phyloP scores from a whole-genome alignment of 768 basidiomycete genomes.

The Mycena rosella region DNA sequence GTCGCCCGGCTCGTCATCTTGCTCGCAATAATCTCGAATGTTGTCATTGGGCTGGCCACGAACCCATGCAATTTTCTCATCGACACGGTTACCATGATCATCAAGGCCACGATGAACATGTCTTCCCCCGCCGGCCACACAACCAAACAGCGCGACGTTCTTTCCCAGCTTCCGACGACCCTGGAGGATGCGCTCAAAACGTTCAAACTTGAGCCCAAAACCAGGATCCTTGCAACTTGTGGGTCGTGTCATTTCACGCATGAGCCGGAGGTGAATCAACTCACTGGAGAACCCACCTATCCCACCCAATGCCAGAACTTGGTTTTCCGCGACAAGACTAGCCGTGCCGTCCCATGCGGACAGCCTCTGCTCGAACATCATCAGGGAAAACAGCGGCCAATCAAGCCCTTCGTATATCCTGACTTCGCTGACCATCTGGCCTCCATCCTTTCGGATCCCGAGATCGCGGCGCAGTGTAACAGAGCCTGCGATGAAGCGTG shows the following conservation, averaged over 20 bases:
- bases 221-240: slow-evolving; percentile 28
- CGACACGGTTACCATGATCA: slow-evolving; percentile 30
- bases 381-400: slow-evolving; percentile 33
- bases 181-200: slow-evolving; percentile 27
- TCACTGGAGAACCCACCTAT: slow-evolving; percentile 29
- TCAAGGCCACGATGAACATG: slow-evolving; percentile 29
- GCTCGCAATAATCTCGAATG: slow-evolving; percentile 26
- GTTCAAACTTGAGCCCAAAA: slow-evolving; percentile 35
- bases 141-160: slow-evolving; percentile 28
- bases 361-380: slow-evolving; percentile 28
- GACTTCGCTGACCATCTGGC: slow-evolving; percentile 42
- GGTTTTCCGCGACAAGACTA: slow-evolving; percentile 30
- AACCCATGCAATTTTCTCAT: slow-evolving; percentile 35
- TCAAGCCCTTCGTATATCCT: slow-evolving; percentile 34
- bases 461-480: slow-evolving; percentile 33
- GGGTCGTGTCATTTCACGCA: slow-evolving; percentile 32
- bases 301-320: slow-evolving; percentile 27
- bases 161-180: slow-evolving; percentile 28
- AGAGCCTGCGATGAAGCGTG: slow-evolving; percentile 36
- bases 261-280: slow-evolving; percentile 27
- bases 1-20: slow-evolving; percentile 27
- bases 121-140: slow-evolving; percentile 17
- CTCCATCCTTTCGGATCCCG: slow-evolving; percentile 36
- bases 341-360: slow-evolving; percentile 17
- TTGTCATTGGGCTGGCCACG: slow-evolving; percentile 30